Base-by-base conservation (phyloP, 192 early-diverging fungal genomes). In the Rhizophagus sp. region DNA sequence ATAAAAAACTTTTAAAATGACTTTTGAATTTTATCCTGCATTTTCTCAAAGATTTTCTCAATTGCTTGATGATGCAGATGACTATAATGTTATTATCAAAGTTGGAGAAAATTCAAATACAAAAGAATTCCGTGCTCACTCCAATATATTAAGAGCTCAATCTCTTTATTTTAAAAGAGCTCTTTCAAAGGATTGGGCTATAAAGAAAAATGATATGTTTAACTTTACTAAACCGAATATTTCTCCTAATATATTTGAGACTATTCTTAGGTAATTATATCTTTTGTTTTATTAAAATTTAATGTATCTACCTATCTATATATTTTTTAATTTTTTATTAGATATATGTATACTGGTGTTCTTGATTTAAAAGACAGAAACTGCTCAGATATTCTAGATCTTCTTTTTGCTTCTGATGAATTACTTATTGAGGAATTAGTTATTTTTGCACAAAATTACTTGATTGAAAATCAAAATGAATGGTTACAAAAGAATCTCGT, bases 401-500 rank as follows among this genome's bases (percentile, higher is more conserved):
- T 78, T 44, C 61, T 78, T 36, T n/a, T 78, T 0, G 63, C 64
- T 4, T 50, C 63, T 17, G 64, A 78, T 30, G 76, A 78, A 66
- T 50, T 78, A 25, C 36, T 78, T 47, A 33, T 78, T 44, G 76
- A 50, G 7, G 64, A 78, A 78, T 67, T 78, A 13, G 2, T 78
- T 4, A 36, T 3, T 25, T 44, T 33, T 50, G 24, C 30, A 17
- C 63, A 67, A 78, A 27, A 67, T 9, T 62, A 78, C 11, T 44
- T 78, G 25, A 67, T 78, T 67, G 13, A 67, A 57, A 78, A 78
- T 2, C n/a, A 67, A 78, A 1, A 25, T 44, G 5, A n/a, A 1
- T 78, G 76, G 76, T 24, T 78, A 6, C 7, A 49, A 6, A 7
- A 78, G 0, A 78, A 78, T 22, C 50, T 50, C 44, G 4, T 67